Conservation (phyloP, 352 stramenopile species). For the Pythium periplocum region DNA sequence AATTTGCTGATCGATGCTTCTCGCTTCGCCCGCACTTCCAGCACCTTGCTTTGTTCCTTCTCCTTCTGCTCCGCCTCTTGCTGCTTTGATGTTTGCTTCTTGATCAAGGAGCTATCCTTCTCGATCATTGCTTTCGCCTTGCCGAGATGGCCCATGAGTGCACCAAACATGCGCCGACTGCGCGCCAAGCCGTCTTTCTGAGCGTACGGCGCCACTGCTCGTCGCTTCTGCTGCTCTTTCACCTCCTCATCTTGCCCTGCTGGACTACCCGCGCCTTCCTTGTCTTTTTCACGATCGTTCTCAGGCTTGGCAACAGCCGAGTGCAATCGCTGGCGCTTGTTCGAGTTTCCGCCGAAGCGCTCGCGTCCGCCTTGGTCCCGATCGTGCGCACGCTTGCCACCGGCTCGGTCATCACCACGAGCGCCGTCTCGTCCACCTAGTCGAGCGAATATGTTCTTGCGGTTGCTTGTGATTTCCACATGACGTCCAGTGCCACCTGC, state of each 20-base stretch:
- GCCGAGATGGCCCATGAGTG: conserved; percentile 73
- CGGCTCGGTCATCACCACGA: too few relatives aligned
- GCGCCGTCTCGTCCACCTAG: too few relatives aligned
- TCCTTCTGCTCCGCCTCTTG: conserved; percentile 61
- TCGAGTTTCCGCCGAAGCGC: conserved; percentile 8
- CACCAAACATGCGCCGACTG: conserved; percentile 77
- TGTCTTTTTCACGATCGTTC: conserved; percentile 7
- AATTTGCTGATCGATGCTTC: conserved; percentile 29
- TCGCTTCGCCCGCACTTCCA: conserved; percentile 36
- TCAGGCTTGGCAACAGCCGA: conserved; percentile 29
- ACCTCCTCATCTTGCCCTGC: conserved; percentile 11
- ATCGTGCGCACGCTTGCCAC: conserved; percentile 18
- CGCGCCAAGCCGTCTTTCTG: conserved; percentile 63
- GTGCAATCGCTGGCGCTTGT: conserved; percentile 42
- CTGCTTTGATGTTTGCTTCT: conserved; percentile 64
- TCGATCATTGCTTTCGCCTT: conserved; percentile 79
- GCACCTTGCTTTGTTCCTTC: conserved; percentile 52
- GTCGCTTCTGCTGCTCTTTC: conserved; percentile 37
- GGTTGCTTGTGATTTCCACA: too few relatives aligned
- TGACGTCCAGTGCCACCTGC: too few relatives aligned
- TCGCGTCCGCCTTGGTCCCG: too few relatives aligned
- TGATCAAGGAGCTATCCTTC: conserved; percentile 66
- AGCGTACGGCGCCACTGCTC: conserved; percentile 48
- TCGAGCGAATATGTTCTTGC: too few relatives aligned
- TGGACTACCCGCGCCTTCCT: not conserved